These are phyloP conservation scores for Apocynum venetum DNA, from an alignment of 257 asterid species.

Conservation along the genomic window DNA sequence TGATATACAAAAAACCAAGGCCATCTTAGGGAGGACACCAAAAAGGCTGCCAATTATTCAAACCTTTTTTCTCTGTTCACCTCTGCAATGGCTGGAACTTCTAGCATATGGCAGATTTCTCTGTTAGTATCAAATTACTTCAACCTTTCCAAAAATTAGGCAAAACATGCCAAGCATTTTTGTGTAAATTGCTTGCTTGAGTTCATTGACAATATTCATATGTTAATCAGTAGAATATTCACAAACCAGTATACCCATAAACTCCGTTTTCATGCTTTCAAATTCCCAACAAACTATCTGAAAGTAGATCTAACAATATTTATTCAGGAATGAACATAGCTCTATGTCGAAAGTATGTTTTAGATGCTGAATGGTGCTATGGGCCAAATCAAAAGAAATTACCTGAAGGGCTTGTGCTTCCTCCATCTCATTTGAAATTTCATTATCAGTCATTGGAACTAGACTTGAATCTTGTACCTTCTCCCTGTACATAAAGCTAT, in stretches of 20 bases:
- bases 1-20: neutral
- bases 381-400: slow-evolving; percentile 10
- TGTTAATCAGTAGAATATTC: neutral
- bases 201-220: neutral
- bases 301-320: neutral
- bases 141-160: neutral
- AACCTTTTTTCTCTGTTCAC: neutral
- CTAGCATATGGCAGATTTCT: neutral
- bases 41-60: neutral
- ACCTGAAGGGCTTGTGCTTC: slow-evolving; percentile 40
- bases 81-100: neutral
- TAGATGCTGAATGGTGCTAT: neutral
- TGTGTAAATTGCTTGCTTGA: neutral
- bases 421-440: slow-evolving; percentile 24
- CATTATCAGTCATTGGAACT: slow-evolving; percentile 20
- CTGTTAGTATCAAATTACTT: neutral
- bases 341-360: neutral
- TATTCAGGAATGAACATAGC: neutral
- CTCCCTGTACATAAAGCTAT: slow-evolving; percentile 12
- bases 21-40: neutral
- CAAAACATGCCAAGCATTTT: neutral
- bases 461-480: slow-evolving; percentile 21
- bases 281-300: neutral
- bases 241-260: neutral
- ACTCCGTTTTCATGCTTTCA: neutral